Conservation (phyloP, 108 stramenopile genomes). For the Skeletonema tropicum region DNA sequence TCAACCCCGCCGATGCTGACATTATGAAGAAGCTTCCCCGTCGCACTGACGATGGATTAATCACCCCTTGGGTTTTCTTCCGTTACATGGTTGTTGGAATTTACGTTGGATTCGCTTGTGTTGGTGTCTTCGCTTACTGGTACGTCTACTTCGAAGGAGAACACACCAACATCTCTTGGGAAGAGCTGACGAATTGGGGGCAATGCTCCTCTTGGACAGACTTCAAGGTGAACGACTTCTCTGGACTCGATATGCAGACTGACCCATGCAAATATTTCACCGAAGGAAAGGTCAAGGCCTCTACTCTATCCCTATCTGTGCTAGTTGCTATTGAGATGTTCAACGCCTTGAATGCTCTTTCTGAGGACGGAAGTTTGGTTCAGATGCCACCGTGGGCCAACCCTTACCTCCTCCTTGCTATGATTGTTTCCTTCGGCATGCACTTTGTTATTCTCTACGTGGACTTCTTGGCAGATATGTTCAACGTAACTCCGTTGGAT, state of each 20-base stretch:
- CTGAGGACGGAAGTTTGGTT: constrained; percentile 76
- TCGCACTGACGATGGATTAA: constrained; percentile 91
- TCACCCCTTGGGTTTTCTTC: constrained; percentile 95
- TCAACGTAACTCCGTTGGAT: constrained; percentile 67
- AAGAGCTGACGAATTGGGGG: constrained; percentile 56
- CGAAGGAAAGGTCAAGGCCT: constrained; percentile 54
- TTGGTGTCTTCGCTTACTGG: constrained; percentile 91
- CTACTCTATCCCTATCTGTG: constrained; percentile 73
- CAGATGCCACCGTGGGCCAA: constrained; percentile 84
- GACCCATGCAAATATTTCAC: constrained; percentile 69
- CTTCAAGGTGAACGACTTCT: constrained; percentile 52
- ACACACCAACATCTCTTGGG: constrained; percentile 51
- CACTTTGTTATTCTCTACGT: constrained; percentile 77
- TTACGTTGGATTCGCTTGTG: constrained; percentile 96
- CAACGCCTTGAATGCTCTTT: constrained; percentile 80
- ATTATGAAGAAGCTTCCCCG: constrained; percentile 85
- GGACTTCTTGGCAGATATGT: constrained; percentile 53
- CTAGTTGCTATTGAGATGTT: constrained; percentile 89
- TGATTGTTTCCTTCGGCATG: constrained; percentile 71
- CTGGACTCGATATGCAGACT: constrained; percentile 60
- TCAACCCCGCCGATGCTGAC: constrained; percentile 88
- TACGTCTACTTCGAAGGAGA: constrained; percentile 53
- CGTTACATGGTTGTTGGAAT: constrained; percentile 94
- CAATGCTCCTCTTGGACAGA: constrained; percentile 36
- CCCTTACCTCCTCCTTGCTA: constrained; percentile 73